Evolutionary conservation across 2,329 filamentous ascomycete species (phyloP), one percentile per base, ranked within the genome.

Genomic region (Colletotrichum graminicola): DNA sequence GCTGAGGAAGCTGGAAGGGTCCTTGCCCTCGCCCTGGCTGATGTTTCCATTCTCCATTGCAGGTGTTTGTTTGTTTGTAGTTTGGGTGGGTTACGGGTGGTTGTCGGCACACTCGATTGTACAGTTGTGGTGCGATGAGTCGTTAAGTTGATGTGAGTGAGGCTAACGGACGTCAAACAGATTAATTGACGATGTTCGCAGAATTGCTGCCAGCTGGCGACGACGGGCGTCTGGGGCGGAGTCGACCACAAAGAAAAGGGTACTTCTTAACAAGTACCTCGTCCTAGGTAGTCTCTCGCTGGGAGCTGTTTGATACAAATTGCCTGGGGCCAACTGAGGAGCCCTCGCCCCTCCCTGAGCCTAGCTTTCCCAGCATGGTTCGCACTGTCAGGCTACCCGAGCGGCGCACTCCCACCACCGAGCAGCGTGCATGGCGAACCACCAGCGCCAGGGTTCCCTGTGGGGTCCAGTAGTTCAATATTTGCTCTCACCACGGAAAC

Each of bases 1-100:
- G 82, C 93, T 91, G 71, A 99, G 87, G 82, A 99, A 99, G 75
- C 93, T 91, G 16, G 95, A 97, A 5, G 96, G 96, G 81, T 99
- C 96, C 82, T 94, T 95, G 74, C 94, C 93, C 82, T 96, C 94
- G 71, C 84, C 82, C 78, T 90, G 88, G 39, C 83, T 82, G 72
- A 84, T 83, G 73, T 87, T 86, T 73, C 89, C 90, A 85, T 95
- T 95, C 83, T 95, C 94, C 93, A 95, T 96, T 73, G 12, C 34
- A 11, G 16, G 18, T 29, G 29, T 32, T 49, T 47, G n/a, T 23
- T 49, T 47, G n/a, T 23, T 29, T 41, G 32, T 41, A 45, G 16
- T 21, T 18, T 41, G 5, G 29, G 16, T 36, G 23, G 6, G 43
- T 55, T 10, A 32, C 26, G 39, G 52, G 60, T 39, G 23, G 32